Base-by-base conservation (phyloP, 73 alveolate genomes). In the Breviolum minutum region DNA sequence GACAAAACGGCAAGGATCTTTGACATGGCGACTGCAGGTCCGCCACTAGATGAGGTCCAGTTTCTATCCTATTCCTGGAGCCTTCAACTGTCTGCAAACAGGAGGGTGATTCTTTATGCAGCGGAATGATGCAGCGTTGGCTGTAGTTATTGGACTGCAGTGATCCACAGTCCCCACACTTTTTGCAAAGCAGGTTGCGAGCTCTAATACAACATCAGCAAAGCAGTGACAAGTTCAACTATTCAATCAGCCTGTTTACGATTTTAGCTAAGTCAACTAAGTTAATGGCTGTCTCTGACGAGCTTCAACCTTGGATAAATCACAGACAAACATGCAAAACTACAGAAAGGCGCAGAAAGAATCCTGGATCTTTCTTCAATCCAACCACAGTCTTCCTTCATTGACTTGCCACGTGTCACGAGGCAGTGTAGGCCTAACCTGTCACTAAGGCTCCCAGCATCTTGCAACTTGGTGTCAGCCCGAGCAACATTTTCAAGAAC, bases 401-500 rank as follows among this genome's bases (percentile, higher is more conserved):
- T 40, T 40, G 54, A 40, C 54, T 40, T 40, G 54, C 54, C 54
- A 40, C 3, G 54, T 40, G 54, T 40, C 54, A 40, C 54, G 3
- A 40, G 54, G 54, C 54, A 40, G 54, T 40, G 54, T 3, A 40
- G 54, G 54, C 54, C 54, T 40, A 40, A 40, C 54, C 54, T 40
- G 54, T 14, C 30, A 12, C 60, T 29, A 17, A 26, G 79, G 27
- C 27, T 63, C 66, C 80, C 17, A 80, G 22, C 94, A 27, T 61
- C 94, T 27, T 86, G 94, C 81, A 86, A 19, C 79, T 86, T 86
- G 19, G 77, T n/a, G 80, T 86, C 94, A 13, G 94, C 26, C 30
- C 80, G 80, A 27, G 94, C 94, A 62, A 86, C 80, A 26, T 63
- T 86, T 27, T 86, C 94, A 22, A 86, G 94, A 62, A 63, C 94